Evolutionary conservation across 176 grass and related monocot species (phyloP), one percentile per base, ranked within the genome.

Genomic region (Leersia perrieri): DNA sequence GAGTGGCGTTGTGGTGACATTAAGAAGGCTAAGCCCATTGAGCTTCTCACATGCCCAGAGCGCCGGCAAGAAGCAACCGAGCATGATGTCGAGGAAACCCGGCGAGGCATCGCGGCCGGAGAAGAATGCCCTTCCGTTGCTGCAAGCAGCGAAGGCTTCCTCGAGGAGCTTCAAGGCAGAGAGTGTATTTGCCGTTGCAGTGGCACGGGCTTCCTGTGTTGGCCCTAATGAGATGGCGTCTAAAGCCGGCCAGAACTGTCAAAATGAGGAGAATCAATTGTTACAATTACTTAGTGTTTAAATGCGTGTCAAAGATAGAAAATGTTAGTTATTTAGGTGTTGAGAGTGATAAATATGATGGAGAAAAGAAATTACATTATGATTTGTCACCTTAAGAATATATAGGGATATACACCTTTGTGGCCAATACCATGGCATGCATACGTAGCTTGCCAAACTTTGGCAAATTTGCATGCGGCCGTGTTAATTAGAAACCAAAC

Each of bases 41-140:
- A 88, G 62, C 11, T 26, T 25, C 76, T 88, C 87, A 76, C 76
- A 84, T 1, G 87, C 81, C 81, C 87, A 63, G 81, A 88, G 70
- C 26, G 81, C 87, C 51, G 87, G 87, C 38, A 80, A 76, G 87
- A 88, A 88, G 76, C 81, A 84, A 1, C 87, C 81, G 20, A 84
- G 76, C 23, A 53, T 39, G 38, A 88, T 15, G 39, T 88, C 81
- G 31, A 88, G 81, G 25, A 88, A 26, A 5, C 81, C 81, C 14
- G 76, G 87, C 63, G 74, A 60, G 3, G 33, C 18, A 63, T 63
- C 66, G 51, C 13, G 0, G 33, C 79, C 70, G 13, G 75, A 84
- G 87, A 84, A 88, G 76, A 88, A 88, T 0, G 23, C 11, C 47
- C 5, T 2, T 26, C 80, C 86, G 33, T 3, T 0, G 62, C 87